Percentiles rank a stretch among this genome's conserved stretches.
phyloP scores from a whole-genome alignment of 2,329 filamentous ascomycete species.

The Neopestalotiopsis sp. region DNA sequence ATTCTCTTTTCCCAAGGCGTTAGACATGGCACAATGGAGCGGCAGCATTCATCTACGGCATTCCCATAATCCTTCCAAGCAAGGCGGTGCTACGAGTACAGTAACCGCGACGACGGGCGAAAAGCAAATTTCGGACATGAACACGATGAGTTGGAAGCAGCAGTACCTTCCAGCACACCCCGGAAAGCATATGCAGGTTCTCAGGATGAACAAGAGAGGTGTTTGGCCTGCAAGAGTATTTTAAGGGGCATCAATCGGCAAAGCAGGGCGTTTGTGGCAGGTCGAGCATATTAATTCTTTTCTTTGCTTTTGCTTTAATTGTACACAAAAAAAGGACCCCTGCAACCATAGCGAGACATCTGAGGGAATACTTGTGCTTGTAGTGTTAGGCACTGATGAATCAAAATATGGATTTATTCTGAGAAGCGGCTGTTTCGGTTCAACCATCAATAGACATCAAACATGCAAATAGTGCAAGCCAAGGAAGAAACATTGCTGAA shows the following conservation, averaged over 20 bases:
- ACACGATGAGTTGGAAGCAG: background rate
- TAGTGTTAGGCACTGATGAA: background rate
- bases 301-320: background rate
- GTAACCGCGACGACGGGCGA: background rate
- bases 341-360: background rate
- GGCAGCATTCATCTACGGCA: slow-evolving; percentile 8
- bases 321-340: background rate
- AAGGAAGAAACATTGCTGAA: no score
- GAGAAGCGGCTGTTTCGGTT: no score
- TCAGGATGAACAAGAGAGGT: background rate
- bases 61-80: background rate
- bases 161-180: background rate
- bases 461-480: no score
- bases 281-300: slow-evolving; percentile 7
- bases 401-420: background rate
- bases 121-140: background rate
- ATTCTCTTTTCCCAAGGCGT: background rate
- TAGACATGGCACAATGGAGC: background rate
- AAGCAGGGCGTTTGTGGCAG: slow-evolving; percentile 5
- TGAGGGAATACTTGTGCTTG: background rate
- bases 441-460: no score
- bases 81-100: background rate
- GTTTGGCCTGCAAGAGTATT: background rate
- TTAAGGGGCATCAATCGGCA: background rate
- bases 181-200: background rate